Evolutionary conservation across 192 early-diverging fungal genomes (phyloP).

Genomic region (Entomortierella chlamydospora): DNA sequence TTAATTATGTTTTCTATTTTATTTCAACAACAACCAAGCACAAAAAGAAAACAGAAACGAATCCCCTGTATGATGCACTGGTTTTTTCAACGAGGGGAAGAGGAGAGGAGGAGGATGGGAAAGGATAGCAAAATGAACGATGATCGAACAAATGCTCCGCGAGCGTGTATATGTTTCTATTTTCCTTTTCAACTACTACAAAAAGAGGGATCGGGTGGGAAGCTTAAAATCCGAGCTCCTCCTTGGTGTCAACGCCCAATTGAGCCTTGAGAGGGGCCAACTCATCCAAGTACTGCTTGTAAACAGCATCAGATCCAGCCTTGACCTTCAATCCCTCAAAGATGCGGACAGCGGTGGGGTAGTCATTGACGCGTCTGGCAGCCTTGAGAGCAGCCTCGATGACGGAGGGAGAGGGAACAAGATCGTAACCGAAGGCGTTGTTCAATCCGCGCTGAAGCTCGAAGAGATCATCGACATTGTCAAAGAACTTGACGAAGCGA

Average conservation of each 20-base stretch:
- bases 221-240: slow-evolving; percentile 84
- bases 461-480: slow-evolving; percentile 91
- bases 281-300: slow-evolving; percentile 89
- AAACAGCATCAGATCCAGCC: slow-evolving; percentile 86
- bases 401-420: slow-evolving; percentile 91
- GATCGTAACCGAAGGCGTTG: slow-evolving; percentile 96
- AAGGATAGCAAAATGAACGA: not conserved
- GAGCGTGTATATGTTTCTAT: slow-evolving; percentile 3
- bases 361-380: slow-evolving; percentile 92
- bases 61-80: slow-evolving; percentile 7
- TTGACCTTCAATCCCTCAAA: slow-evolving; percentile 95
- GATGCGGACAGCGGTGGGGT: slow-evolving; percentile 91
- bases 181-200: slow-evolving; percentile 1
- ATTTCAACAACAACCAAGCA: slow-evolving; percentile 11
- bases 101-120: not conserved
- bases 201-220: not conserved
- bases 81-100: not conserved
- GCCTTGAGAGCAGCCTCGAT: slow-evolving; percentile 92
- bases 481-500: slow-evolving; percentile 86
- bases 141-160: not conserved
- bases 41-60: slow-evolving; percentile 12
- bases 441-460: slow-evolving; percentile 98
- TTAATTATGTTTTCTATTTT: not conserved
- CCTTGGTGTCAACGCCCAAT: slow-evolving; percentile 89
- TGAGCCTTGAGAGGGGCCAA: slow-evolving; percentile 89